Evolutionary conservation across 1,139 yeast species (phyloP).

Genomic region (Meyerozyma smithsonii): DNA sequence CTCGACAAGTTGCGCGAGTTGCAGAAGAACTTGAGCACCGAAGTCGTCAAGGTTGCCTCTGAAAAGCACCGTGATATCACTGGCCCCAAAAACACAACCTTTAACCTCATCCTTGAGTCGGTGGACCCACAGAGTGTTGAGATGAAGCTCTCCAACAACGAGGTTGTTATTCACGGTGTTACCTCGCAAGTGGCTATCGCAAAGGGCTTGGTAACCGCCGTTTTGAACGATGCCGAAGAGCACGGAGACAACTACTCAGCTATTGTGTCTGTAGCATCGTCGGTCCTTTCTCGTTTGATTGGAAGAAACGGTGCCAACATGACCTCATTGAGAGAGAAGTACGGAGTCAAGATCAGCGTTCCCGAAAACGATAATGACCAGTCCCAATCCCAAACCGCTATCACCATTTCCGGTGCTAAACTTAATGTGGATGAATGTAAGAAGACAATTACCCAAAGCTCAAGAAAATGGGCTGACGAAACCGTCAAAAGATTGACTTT

Average conservation of each 20-base stretch:
- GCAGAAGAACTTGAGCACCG: slow-evolving; percentile 51
- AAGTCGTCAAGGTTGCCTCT: slow-evolving; percentile 47
- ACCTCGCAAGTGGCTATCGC: slow-evolving; percentile 52
- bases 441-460: slow-evolving; percentile 49
- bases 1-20: slow-evolving; percentile 55
- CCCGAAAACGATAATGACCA: slow-evolving; percentile 22
- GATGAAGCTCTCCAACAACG: slow-evolving; percentile 44
- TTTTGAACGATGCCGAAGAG: slow-evolving; percentile 61
- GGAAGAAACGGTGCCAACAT: slow-evolving; percentile 85
- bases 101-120: slow-evolving; percentile 42
- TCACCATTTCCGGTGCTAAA: slow-evolving; percentile 71
- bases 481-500: slow-evolving; percentile 57
- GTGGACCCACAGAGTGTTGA: slow-evolving; percentile 37
- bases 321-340: slow-evolving; percentile 68
- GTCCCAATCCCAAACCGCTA: slow-evolving; percentile 43
- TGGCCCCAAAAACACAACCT: slow-evolving; percentile 57
- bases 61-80: slow-evolving; percentile 54
- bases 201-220: slow-evolving; percentile 46
- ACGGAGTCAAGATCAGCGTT: slow-evolving; percentile 74
- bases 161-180: slow-evolving; percentile 61
- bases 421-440: slow-evolving; percentile 76
- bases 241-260: slow-evolving; percentile 54
- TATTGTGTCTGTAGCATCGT: slow-evolving; percentile 55
- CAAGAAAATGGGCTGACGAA: slow-evolving; percentile 84
- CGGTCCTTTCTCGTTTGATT: slow-evolving; percentile 71